Evolutionary conservation across 2,329 filamentous ascomycete species (phyloP).

Genomic region (Venturia pyrina): DNA sequence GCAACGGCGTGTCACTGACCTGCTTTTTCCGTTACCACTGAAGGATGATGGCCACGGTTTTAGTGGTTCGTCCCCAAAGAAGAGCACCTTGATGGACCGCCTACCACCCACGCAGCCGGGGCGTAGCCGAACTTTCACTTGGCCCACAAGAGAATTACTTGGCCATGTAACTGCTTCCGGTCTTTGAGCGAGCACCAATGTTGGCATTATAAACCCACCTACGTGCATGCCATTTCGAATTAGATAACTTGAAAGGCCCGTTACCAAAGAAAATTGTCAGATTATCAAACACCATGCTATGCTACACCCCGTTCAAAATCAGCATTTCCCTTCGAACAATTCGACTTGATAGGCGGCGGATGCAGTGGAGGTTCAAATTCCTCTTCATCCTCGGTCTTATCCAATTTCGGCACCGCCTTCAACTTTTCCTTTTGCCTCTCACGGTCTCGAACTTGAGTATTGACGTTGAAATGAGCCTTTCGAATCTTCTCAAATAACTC

Average conservation of each 20-base stretch:
- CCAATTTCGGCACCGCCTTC: constrained; percentile 11
- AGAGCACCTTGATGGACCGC: not conserved
- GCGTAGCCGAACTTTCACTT: not conserved
- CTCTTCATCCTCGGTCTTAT: not conserved
- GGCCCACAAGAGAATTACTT: not conserved
- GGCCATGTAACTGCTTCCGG: not conserved
- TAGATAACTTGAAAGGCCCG: too few relatives aligned
- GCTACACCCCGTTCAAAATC: not conserved
- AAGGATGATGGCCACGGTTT: not conserved
- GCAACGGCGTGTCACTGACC: not conserved
- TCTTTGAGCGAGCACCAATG: not conserved
- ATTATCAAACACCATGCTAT: not conserved
- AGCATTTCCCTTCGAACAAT: not conserved
- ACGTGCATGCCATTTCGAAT: too few relatives aligned
- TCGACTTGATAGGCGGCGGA: not conserved
- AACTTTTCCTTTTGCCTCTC: constrained; percentile 22
- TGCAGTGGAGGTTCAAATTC: not conserved
- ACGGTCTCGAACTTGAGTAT: constrained; percentile 23
- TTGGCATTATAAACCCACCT: not conserved
- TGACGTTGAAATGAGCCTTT: constrained; percentile 27
- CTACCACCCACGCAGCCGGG: not conserved
- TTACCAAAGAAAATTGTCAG: too few relatives aligned
- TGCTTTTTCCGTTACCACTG: not conserved
- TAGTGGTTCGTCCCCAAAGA: not conserved
- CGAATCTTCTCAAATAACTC: constrained; percentile 23